Evolutionary conservation across 208 protist genomes (phyloP).

Genomic region (Trypanosoma congolense): DNA sequence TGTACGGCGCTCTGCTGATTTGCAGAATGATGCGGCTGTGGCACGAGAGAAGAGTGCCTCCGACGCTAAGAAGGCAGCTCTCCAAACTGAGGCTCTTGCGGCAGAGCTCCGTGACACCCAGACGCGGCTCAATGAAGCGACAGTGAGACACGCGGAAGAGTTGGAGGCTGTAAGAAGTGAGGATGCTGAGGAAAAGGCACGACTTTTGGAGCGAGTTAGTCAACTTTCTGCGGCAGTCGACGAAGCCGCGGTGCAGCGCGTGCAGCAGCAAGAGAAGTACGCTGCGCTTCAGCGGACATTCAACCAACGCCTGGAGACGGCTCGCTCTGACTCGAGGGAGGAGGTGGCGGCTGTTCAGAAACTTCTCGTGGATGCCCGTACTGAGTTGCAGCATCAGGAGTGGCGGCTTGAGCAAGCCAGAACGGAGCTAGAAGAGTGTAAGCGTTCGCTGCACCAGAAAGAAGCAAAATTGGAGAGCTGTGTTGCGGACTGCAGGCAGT

Average conservation of each 20-base stretch:
- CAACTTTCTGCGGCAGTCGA: slow-evolving; percentile 28
- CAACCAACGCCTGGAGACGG: slow-evolving; percentile 38
- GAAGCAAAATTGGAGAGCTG: slow-evolving; percentile 15
- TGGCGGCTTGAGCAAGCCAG: slow-evolving; percentile 31
- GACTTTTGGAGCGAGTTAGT: slow-evolving; percentile 30
- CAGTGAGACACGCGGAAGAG: slow-evolving; percentile 34
- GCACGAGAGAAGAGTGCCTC: slow-evolving; percentile 64
- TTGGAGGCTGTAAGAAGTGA: slow-evolving; percentile 22
- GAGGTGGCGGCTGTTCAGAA: slow-evolving; percentile 52
- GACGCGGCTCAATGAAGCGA: slow-evolving; percentile 20
- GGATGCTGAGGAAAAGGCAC: slow-evolving; percentile 27
- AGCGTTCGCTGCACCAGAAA: slow-evolving; percentile 16
- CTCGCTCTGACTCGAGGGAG: slow-evolving; percentile 29
- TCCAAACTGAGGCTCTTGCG: slow-evolving; percentile 23
- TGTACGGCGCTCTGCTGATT: slow-evolving; percentile 51
- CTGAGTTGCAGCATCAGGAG: slow-evolving; percentile 37
- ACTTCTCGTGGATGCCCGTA: slow-evolving; percentile 27
- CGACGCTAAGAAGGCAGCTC: slow-evolving; percentile 31
- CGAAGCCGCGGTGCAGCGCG: slow-evolving; percentile 14
- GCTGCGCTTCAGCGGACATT: slow-evolving; percentile 30
- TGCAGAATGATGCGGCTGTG: slow-evolving; percentile 67
- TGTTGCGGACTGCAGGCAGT: slow-evolving; percentile 6
- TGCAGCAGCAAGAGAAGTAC: slow-evolving; percentile 25
- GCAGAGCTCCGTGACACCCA: slow-evolving; percentile 34
- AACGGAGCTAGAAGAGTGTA: slow-evolving; percentile 25